A percentile compares a stretch with the other conserved stretches of the same genome.
These are phyloP conservation scores for Magnolia sinica DNA, from an alignment of 164 flowering plant genomes.

Conservation along the genomic window DNA sequence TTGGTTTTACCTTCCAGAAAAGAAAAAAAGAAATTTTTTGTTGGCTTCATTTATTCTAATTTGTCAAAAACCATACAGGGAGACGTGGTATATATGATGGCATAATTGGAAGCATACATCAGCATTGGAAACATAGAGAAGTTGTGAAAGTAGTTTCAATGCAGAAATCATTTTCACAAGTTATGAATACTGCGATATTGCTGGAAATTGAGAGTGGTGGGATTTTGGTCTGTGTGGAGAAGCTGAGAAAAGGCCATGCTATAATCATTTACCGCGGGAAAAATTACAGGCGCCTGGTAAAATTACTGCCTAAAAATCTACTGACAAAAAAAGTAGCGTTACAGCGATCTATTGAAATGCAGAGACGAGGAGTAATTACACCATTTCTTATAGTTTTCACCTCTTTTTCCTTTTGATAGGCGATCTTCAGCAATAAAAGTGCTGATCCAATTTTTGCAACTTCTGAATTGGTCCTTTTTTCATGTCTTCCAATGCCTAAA, in stretches of 20 bases:
- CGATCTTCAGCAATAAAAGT: neutral
- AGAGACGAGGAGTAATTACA: conserved; percentile 78
- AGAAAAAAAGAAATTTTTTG: no score
- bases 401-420: neutral
- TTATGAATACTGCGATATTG: conserved; percentile 49
- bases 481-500: conserved; percentile 53
- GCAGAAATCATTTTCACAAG: conserved; percentile 54
- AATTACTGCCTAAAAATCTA: conserved; percentile 40
- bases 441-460: neutral
- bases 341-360: conserved; percentile 68
- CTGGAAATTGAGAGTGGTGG: conserved; percentile 87
- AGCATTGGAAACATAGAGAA: conserved; percentile 97
- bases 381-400: neutral
- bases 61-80: conserved; percentile 40
- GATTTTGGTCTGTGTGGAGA: conserved; percentile 61
- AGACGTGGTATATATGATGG: conserved; percentile 93
- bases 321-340: conserved; percentile 68
- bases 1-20: no score
- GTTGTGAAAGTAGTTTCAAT: conserved; percentile 75
- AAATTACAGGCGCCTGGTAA: conserved; percentile 70
- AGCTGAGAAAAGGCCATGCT: conserved; percentile 74
- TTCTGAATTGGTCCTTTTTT: conserved; percentile 2
- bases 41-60: neutral
- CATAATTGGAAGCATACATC: conserved; percentile 78
- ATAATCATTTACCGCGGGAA: conserved; percentile 88